Evolutionary conservation across 2,329 filamentous ascomycete genomes (phyloP), one percentile per base, ranked within the genome.

Genomic region (Aspergillus sojae): DNA sequence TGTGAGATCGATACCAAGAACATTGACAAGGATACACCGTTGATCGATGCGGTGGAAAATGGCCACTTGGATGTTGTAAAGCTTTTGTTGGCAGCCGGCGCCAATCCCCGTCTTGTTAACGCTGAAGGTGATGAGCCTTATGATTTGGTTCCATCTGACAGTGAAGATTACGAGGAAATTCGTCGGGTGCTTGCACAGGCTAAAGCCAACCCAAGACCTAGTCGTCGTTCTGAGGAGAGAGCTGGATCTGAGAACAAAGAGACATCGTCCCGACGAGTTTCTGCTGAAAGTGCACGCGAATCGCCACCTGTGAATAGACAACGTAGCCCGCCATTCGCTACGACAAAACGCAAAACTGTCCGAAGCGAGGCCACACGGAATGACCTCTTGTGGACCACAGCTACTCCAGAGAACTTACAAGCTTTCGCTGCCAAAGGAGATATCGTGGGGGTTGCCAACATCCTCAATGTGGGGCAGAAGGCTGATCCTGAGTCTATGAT

Each of bases 11-110:
- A 97, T 72, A 94, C 85, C 57, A 89, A 92, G 71, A 89, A 88
- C 62, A 86, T 87, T 62, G 90, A 93, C 71, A 93, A 92, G 72
- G 95, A 99, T 72, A 98, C 95, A 0, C 95, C 95, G 32, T 85
- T 99, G 41, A 90, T 99, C 60, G 95, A 99, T 81, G 95, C 95
- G 5, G 93, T 98, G 32, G 95, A 98, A 70, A 99, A 99, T 72
- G 92, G 92, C 1, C 94, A 99, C 74, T 77, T 97, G 9, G 91
- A 91, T 21, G 94, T 98, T 4, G 91, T 99, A 48, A 92, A 89
- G 72, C 83, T 97, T 11, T 82, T 99, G 39, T 83, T 99, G 2
- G 88, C 91, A 61, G 90, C 94, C 62, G 94, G 94, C 12, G 94
- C 96, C 14, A 96, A 99, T 74, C 95, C 95, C 56, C 89, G 93